Percentiles rank a stretch among this genome's conserved stretches.
Evolutionary conservation across 2,329 filamentous ascomycete species (phyloP).

Genomic region (Pseudopithomyces chartarum): DNA sequence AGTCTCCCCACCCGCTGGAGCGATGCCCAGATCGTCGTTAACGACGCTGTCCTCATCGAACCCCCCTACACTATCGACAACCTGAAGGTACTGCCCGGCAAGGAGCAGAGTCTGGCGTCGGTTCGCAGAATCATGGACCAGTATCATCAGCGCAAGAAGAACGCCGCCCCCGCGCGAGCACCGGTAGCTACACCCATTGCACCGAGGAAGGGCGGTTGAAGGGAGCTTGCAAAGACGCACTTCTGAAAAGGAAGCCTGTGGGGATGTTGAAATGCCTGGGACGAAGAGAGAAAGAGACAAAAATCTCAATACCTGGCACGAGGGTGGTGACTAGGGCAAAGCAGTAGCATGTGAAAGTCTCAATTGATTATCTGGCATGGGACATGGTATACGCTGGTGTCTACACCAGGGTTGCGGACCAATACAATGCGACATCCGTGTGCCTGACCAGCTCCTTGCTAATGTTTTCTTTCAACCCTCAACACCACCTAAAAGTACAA

Average conservation of each 20-base stretch:
- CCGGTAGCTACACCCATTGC: slow-evolving; percentile 38
- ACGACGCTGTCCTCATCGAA: slow-evolving; percentile 63
- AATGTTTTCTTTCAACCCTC: too few species aligned
- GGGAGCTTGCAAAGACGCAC: neutral
- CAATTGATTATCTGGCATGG: slow-evolving; percentile 4
- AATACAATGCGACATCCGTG: too few species aligned
- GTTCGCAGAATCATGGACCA: slow-evolving; percentile 54
- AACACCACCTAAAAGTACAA: too few species aligned
- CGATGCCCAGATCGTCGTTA: slow-evolving; percentile 62
- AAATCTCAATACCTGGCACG: neutral
- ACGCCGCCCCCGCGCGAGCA: slow-evolving; percentile 23
- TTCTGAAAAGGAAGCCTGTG: slow-evolving; percentile 8
- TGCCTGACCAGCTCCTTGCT: too few species aligned
- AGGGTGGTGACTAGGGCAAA: neutral
- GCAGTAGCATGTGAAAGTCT: neutral
- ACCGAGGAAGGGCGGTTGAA: slow-evolving; percentile 35
- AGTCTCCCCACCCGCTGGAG: slow-evolving; percentile 64
- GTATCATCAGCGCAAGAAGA: slow-evolving; percentile 50
- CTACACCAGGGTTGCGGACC: neutral
- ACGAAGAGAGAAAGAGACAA: neutral
- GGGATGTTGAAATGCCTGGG: slow-evolving; percentile 7
- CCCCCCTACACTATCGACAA: slow-evolving; percentile 63
- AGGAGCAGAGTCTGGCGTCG: slow-evolving; percentile 48
- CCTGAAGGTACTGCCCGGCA: slow-evolving; percentile 52
- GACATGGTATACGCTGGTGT: slow-evolving; percentile 1